Base-by-base conservation (phyloP, 495 filamentous ascomycete genomes). In the Aspergillus saccharolyticus region DNA sequence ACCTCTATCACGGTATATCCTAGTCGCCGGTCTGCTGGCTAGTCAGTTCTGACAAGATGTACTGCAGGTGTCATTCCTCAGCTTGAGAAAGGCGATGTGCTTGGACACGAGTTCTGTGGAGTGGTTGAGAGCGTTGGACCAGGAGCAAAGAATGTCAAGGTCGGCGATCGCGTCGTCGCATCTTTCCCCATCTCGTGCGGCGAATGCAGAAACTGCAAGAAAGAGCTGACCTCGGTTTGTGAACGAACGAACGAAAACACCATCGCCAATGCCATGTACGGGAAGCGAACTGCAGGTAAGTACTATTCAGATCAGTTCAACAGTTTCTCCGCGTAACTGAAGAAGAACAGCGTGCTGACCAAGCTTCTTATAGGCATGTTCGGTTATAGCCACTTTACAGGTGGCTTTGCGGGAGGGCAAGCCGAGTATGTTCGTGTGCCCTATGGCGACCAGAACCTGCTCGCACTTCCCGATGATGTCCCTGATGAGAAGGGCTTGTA, bases 71-170 rank as follows among this genome's bases (percentile, higher is more conserved):
- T 74, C 18, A 80, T 96, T 22, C 72, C 92, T 4, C 79, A 95
- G 64, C 61, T 96, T 39, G 73, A 86, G 59, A 87, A 89, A 62
- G 90, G 92, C 44, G 91, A 96, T 73, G 91, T 96, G 50, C 79
- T 96, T 0, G 91, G 91, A 46, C 90, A 96, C 67, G 91, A 96
- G 63, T 95, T 90, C 74, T 91, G 87, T 65, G 91, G 91, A 44
- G 71, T 90, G 17, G 85, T 95, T 6, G 89, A 94, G 30, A 75
- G 79, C 16, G 78, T 89, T 6, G 91, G 91, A 0, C 70, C 83
- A 0, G 79, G 60, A 0, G 81, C 87, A 3, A 85, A 72, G 49
- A 80, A 76, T 0, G 68, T 86, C 39, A 80, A 86, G 62, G 68
- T 72, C 16, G 91, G 91, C 16, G 82, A 93, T 55, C 77, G 91